Percentiles rank a stretch among this genome's conserved stretches.
Evolutionary conservation across 2,329 filamentous ascomycete genomes (phyloP).

Genomic region (Colletotrichum lindemuthianum): DNA sequence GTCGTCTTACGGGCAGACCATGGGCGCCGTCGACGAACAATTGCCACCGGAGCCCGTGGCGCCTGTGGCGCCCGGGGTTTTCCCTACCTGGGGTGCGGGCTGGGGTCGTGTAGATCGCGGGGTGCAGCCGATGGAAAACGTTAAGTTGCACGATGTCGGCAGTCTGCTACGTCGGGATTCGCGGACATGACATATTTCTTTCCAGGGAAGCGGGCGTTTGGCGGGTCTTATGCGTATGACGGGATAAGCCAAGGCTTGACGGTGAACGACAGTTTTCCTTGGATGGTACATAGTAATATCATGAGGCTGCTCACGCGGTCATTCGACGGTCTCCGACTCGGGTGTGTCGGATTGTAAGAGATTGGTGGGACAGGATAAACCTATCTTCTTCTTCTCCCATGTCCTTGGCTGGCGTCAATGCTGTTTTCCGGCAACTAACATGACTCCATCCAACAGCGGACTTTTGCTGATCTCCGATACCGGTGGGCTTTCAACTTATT

Average conservation of each 20-base stretch:
- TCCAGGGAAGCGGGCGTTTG: slow-evolving; percentile 19
- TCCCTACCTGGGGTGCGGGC: slow-evolving; percentile 34
- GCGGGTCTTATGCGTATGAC: not conserved
- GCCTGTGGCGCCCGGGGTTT: slow-evolving; percentile 1
- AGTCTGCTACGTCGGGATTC: slow-evolving; percentile 40
- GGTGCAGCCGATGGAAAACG: slow-evolving; percentile 38
- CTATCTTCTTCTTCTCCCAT: too few relatives aligned
- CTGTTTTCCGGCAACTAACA: too few relatives aligned
- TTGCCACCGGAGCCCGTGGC: slow-evolving; percentile 2
- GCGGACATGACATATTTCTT: slow-evolving; percentile 6
- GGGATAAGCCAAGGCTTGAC: not conserved
- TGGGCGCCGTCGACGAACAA: slow-evolving; percentile 16
- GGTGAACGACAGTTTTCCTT: not conserved
- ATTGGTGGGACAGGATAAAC: too few relatives aligned
- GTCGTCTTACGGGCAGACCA: slow-evolving; percentile 38
- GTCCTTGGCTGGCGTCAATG: too few relatives aligned
- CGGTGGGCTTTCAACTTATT: too few relatives aligned
- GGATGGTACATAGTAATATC: slow-evolving; percentile 15
- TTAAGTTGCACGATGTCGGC: slow-evolving; percentile 49
- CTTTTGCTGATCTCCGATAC: too few relatives aligned
- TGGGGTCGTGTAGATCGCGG: slow-evolving; percentile 46
- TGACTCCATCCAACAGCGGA: too few relatives aligned
- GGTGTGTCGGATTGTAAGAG: too few relatives aligned
- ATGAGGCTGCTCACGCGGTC: slow-evolving; percentile 10
- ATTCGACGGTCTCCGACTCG: too few relatives aligned